A percentile compares a stretch with the other conserved stretches of the same genome.
Conservation (phyloP, 352 stramenopile species). For the Phytophthora melonis region DNA sequence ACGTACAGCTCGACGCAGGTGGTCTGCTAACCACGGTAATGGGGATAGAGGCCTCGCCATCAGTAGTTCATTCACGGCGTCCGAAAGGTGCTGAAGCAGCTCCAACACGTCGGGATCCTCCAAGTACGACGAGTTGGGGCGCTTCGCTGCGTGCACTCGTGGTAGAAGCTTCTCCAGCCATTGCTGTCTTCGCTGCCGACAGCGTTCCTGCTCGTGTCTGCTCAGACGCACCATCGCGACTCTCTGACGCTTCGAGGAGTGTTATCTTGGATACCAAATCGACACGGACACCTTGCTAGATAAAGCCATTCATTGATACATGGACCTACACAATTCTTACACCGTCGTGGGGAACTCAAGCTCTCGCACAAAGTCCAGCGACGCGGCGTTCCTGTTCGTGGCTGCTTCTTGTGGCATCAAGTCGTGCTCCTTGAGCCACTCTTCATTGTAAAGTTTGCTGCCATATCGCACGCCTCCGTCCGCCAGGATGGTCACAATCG, state of each 20-base stretch:
- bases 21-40: conserved; percentile 67
- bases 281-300: background rate
- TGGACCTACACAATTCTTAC: background rate
- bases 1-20: conserved; percentile 60
- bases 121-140: conserved; percentile 57
- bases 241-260: background rate
- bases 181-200: conserved; percentile 29
- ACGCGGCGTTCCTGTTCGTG: conserved; percentile 6
- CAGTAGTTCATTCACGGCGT: conserved; percentile 56
- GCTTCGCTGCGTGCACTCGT: conserved; percentile 28
- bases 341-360: conserved; percentile 27
- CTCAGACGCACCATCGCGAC: conserved; percentile 18
- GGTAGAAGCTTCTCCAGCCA: conserved; percentile 44
- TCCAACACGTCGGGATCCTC: conserved; percentile 36
- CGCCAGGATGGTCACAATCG: conserved; percentile 79
- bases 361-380: conserved; percentile 40
- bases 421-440: conserved; percentile 65
- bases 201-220: conserved; percentile 27
- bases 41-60: conserved; percentile 56
- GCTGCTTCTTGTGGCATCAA: conserved; percentile 33
- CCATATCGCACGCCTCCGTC: conserved; percentile 75
- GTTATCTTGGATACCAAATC: background rate
- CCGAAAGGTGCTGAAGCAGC: conserved; percentile 63
- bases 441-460: conserved; percentile 78
- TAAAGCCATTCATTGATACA: background rate